Evolutionary conservation across 106 monocot species (phyloP), one percentile per base, ranked within the genome.

Genomic region (Apostasia ramifera): DNA sequence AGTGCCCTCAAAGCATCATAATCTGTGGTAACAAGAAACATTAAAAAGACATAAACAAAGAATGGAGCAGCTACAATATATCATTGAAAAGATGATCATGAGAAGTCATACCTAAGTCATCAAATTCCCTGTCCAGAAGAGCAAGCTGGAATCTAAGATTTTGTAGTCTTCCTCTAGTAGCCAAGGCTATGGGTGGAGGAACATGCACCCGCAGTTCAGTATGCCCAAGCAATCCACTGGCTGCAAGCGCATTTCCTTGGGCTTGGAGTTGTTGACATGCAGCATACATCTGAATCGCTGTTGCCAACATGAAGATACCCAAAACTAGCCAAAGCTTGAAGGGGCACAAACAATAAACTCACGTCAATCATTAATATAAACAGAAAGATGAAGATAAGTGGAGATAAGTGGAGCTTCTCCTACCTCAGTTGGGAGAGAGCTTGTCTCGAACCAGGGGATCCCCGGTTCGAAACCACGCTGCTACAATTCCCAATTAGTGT

Each of bases 191-290:
- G 13, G 97, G 77, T 4, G 86, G 80, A 50, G 92, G 92, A 67
- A 98, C 70, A 54, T 82, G 92, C 57, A 98, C 51, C 47, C 89
- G 79, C 67, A 98, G 54, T 76, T 98, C 97, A 50, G 97, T 87
- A 38, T 87, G 89, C n/a, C 92, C 91, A 37, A 92, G 86, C 70
- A 92, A 77, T 14, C 88, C 86, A 77, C 61, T 81, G 48, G 81
- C 78, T 44, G 81, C 77, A 51, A 68, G 63, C 61, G 92, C 87
- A 67, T 92, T 88, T 0, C 91, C 91, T 44, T 91, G 95, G 6
- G 89, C 92, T 67, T 92, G 97, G 13, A 98, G 86, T 73, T 98
- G 97, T 66, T 92, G 97, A 60, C 97, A 92, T 2, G 97, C 87
- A 9, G 85, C 82, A 61, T 82, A 82, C 79, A 86, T 86, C 74